Base-by-base conservation (phyloP, 306 rosid species). In the Ammopiptanthus mongolicus region DNA sequence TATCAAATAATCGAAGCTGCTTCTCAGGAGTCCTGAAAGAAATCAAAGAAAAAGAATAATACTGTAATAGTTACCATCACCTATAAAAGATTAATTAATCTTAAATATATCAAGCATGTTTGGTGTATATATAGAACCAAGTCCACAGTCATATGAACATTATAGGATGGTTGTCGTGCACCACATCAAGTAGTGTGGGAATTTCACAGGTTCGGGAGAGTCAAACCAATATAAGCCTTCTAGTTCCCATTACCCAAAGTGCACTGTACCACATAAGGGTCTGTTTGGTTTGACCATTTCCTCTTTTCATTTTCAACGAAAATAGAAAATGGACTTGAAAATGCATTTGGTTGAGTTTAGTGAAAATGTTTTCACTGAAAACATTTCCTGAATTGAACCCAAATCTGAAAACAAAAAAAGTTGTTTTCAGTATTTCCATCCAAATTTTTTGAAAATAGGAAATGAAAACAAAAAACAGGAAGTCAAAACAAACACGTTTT, bases 1-100 rank as follows among this genome's bases (percentile, higher is more conserved):
- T 84, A 72, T 93, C 98, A 79, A 76, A 87, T 51, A 91, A 84
- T 47, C 93, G 88, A 52, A 93, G 93, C 81, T 93, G 97, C 83
- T 71, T 87, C 75, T 77, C 90, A 0, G 72, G 96, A 19, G 91
- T 84, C 57, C 98, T 93, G 88, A 81, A 48, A 76, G 66, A 5
- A 19, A 17, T 12, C 19, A 60, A 41, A 57, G 2, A 4, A 48
- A 8, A 51, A 51, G 8, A 28, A 66, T 6, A 21, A n/a, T 3
- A n/a, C 23, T 23, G 46, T 6, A 21, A n/a, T 3, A n/a, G 34
- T 23, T n/a, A 47, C 28, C 7, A 51, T 23, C 63, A 33, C 50
- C 5, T 44, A 71, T 31, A 74, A 48, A 47, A 47, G 13, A 48
- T 37, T 19, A 48, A 15, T 7, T 25, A 44, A 48, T n/a, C 58